Evolutionary conservation across 768 basidiomycete genomes (phyloP).

Genomic region (Mycena leptocephala): DNA sequence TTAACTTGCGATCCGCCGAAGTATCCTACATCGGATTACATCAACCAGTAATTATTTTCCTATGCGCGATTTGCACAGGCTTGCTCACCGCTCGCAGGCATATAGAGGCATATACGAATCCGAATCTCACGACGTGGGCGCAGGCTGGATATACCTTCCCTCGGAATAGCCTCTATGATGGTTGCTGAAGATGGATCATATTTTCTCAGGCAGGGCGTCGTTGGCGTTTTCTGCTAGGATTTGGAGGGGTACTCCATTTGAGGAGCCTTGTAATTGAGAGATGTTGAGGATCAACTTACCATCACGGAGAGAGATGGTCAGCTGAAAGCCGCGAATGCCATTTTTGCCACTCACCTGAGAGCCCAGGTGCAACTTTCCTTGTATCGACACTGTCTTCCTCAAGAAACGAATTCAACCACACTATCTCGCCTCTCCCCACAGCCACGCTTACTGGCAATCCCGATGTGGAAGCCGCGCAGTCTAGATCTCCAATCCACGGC

Average conservation of each 20-base stretch:
- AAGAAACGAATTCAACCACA: no score
- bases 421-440: no score
- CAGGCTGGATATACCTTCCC: constrained; percentile 85
- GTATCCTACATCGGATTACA: constrained; percentile 88
- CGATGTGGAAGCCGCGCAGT: no score
- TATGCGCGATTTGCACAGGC: not conserved
- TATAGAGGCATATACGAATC: constrained; percentile 75
- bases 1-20: constrained; percentile 86
- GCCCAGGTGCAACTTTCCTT: no score
- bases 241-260: constrained; percentile 76
- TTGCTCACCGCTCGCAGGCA: not conserved
- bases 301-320: not conserved
- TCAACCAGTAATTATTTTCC: constrained; percentile 58
- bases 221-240: constrained; percentile 83
- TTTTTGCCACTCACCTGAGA: no score
- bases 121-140: constrained; percentile 91
- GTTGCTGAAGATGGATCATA: constrained; percentile 19
- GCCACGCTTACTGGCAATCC: no score
- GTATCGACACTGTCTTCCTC: no score
- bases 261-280: constrained; percentile 79
- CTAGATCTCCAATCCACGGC: no score
- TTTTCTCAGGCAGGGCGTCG: constrained; percentile 71
- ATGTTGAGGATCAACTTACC: constrained; percentile 47
- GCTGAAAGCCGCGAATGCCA: not conserved
- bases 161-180: constrained; percentile 47